phyloP scores from a whole-genome alignment of 768 basidiomycete species.

The Agaricus subrufescens region DNA sequence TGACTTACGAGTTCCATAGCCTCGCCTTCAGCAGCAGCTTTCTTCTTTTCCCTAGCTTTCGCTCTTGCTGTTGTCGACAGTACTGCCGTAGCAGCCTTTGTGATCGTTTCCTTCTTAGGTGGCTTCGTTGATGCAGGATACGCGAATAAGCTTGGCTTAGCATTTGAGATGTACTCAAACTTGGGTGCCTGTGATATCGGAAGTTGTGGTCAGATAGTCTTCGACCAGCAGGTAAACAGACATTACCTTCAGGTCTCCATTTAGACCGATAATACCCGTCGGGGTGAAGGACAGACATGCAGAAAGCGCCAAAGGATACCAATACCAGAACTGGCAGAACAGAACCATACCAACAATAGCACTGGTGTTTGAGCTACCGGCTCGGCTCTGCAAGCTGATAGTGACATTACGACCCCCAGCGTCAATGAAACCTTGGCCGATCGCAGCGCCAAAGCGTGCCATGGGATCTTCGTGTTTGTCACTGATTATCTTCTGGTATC shows the following conservation, averaged over 20 bases:
- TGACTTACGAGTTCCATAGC: conserved; percentile 77
- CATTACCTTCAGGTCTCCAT: conserved; percentile 74
- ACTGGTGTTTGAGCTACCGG: conserved; percentile 88
- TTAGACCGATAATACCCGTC: conserved; percentile 90
- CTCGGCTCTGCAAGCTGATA: conserved; percentile 88
- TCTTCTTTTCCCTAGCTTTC: conserved; percentile 92
- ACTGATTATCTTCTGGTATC: conserved; percentile 83
- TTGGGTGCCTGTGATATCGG: conserved; percentile 68
- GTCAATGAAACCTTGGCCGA: conserved; percentile 96
- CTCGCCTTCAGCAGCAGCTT: conserved; percentile 78
- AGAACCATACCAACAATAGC: conserved; percentile 98
- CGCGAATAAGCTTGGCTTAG: conserved; percentile 86
- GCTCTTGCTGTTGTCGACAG: conserved; percentile 96
- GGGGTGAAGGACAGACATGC: conserved; percentile 91
- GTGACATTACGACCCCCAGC: conserved; percentile 97
- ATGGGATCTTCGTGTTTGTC: conserved; percentile 99
- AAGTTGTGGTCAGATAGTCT: neutral
- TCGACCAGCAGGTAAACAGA: neutral
- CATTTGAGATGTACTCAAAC: conserved; percentile 89
- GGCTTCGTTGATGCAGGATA: conserved; percentile 86
- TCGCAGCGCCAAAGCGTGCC: conserved; percentile 94
- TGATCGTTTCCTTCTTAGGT: conserved; percentile 86
- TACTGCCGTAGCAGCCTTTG: conserved; percentile 92
- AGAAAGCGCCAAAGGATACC: conserved; percentile 96
- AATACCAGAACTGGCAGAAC: conserved; percentile 99